phyloP scores from a whole-genome alignment of 768 basidiomycete genomes.

The Pleurotus pulmonarius region DNA sequence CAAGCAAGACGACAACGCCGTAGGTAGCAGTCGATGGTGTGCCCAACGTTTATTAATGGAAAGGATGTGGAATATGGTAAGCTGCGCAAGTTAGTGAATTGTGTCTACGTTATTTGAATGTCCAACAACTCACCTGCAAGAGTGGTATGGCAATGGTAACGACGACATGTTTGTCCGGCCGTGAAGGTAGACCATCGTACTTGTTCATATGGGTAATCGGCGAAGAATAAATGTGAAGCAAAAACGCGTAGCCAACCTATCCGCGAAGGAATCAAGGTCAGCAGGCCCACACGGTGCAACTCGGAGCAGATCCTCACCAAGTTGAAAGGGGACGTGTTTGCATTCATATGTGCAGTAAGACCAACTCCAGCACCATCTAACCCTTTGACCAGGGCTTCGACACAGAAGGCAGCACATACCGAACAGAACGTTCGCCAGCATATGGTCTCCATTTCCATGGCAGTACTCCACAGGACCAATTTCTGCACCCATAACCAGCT shows the following conservation, averaged over 20 bases:
- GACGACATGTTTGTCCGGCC: conserved; percentile 73
- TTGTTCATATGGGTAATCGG: conserved; percentile 53
- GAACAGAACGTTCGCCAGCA: conserved; percentile 76
- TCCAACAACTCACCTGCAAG: conserved; percentile 51
- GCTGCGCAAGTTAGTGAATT: conserved; percentile 25
- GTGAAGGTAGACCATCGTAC: conserved; percentile 41
- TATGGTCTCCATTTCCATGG: conserved; percentile 54
- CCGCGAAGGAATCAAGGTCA: background rate
- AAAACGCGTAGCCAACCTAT: conserved; percentile 74
- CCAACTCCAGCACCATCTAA: conserved; percentile 56
- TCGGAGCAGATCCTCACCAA: conserved; percentile 41
- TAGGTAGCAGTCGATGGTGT: conserved; percentile 67
- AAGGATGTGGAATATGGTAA: conserved; percentile 61
- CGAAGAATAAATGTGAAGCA: conserved; percentile 70
- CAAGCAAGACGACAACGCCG: conserved; percentile 54
- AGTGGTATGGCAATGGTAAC: conserved; percentile 71
- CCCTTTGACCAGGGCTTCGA: conserved; percentile 65
- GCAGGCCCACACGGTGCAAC: conserved; percentile 1
- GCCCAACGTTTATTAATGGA: conserved; percentile 63
- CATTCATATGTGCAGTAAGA: conserved; percentile 32
- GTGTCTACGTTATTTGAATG: background rate
- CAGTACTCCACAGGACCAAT: conserved; percentile 41
- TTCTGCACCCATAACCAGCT: conserved; percentile 22
- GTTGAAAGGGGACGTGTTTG: conserved; percentile 64
- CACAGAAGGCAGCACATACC: conserved; percentile 59